phyloP scores from a whole-genome alignment of 176 grass and related monocot genomes.

The Urochloa ruziziensis region DNA sequence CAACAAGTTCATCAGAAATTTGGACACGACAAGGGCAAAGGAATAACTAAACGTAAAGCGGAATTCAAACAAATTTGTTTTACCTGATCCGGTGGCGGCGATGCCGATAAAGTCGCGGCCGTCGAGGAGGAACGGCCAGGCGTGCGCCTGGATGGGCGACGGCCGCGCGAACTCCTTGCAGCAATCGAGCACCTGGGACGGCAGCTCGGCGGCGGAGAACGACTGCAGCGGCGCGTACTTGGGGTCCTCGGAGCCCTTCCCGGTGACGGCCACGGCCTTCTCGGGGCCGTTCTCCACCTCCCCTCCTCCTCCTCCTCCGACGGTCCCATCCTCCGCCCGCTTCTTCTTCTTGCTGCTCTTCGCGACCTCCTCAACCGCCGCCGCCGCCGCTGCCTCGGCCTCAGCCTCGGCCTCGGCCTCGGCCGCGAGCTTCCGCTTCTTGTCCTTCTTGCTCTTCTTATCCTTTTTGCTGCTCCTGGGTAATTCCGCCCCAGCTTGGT shows the following conservation, averaged over 20 bases:
- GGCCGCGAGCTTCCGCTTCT: constrained; percentile 49
- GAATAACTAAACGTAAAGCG: neutral
- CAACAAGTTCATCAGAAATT: neutral
- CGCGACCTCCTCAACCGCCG: constrained; percentile 1
- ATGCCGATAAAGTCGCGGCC: constrained; percentile 90
- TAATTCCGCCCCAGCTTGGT: constrained; percentile 26
- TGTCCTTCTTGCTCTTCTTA: constrained; percentile 53
- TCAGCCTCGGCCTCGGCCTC: neutral
- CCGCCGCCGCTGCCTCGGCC: neutral
- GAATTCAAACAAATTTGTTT: neutral
- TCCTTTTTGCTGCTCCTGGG: constrained; percentile 31
- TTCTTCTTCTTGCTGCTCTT: constrained; percentile 39
- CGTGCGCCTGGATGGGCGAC: constrained; percentile 85
- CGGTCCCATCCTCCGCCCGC: neutral
- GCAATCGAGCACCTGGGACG: constrained; percentile 68
- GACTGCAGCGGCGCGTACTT: constrained; percentile 74
- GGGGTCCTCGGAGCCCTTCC: constrained; percentile 49
- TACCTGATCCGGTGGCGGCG: constrained; percentile 95
- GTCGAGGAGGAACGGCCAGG: constrained; percentile 86
- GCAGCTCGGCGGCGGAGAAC: constrained; percentile 65
- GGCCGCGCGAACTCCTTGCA: constrained; percentile 73
- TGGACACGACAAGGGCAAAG: neutral
- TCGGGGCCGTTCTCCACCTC: constrained; percentile 17
- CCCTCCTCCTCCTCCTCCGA: constrained; percentile 5
- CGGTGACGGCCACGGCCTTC: constrained; percentile 54